A percentile compares a stretch with the other conserved stretches of the same genome.
Conservation (phyloP, 257 asterid species). For the Solanum bulbocastanum region DNA sequence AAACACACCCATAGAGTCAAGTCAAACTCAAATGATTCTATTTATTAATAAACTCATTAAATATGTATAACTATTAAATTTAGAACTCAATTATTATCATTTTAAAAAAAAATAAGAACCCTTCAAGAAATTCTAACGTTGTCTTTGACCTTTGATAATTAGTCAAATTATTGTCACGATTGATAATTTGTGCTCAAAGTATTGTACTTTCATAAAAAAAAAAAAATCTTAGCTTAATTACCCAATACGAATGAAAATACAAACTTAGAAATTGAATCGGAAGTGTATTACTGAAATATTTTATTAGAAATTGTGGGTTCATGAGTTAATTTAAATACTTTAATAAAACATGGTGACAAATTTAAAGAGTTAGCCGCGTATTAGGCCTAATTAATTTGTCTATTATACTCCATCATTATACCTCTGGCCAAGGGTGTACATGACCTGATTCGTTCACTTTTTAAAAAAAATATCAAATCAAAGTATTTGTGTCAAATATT, state of each 20-base stretch:
- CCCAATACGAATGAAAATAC: neutral
- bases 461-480: no score
- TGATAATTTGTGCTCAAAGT: neutral
- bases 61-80: no score
- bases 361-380: neutral
- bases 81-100: no score
- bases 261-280: neutral
- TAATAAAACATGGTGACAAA: neutral
- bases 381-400: neutral
- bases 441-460: no score
- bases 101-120: neutral
- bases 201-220: neutral
- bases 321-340: neutral
- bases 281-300: neutral
- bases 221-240: neutral
- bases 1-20: no score
- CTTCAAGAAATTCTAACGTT: no score
- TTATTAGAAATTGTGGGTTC: neutral
- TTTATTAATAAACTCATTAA: no score
- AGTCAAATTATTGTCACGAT: neutral
- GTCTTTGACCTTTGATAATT: neutral
- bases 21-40: neutral
- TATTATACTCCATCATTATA: neutral
- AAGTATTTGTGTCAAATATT: no score
- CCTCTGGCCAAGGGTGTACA: no score